Conservation (phyloP, 768 basidiomycete genomes). For the Collybiopsis confluens region DNA sequence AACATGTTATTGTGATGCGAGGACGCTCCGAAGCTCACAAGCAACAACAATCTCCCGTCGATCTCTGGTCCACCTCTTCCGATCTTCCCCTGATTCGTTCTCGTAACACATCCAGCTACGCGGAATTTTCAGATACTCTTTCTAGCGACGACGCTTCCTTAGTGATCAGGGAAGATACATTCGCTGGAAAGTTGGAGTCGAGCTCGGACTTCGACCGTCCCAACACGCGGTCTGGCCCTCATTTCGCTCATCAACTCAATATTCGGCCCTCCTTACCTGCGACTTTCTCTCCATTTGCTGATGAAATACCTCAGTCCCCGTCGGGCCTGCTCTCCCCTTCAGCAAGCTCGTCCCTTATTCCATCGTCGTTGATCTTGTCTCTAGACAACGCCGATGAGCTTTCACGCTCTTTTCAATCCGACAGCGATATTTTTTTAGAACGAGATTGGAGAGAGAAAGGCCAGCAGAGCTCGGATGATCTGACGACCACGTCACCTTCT, state of each 20-base stretch:
- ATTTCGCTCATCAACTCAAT: conserved; percentile 29
- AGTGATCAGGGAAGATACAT: conserved; percentile 17
- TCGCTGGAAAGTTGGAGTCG: conserved; percentile 18
- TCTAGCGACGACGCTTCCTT: conserved; percentile 3
- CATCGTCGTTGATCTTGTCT: conserved; percentile 52
- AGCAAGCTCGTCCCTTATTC: conserved; percentile 47
- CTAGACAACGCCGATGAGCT: conserved; percentile 39
- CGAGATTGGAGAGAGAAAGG: conserved; percentile 43
- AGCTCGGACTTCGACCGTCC: conserved; percentile 18
- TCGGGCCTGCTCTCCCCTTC: conserved; percentile 30
- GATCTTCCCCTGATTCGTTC: neutral
- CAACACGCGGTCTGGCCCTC: conserved; percentile 24
- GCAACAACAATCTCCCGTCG: conserved; percentile 18
- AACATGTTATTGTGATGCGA: conserved; percentile 51
- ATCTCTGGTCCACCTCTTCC: conserved; percentile 7
- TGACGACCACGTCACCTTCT: conserved; percentile 8
- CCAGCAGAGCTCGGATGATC: neutral
- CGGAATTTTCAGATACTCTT: neutral
- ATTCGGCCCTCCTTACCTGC: conserved; percentile 23
- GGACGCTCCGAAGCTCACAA: conserved; percentile 51
- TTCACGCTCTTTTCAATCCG: conserved; percentile 47
- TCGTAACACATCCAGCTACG: neutral
- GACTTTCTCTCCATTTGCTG: conserved; percentile 54
- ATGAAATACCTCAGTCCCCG: conserved; percentile 28
- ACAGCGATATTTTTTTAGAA: conserved; percentile 47